phyloP scores from a whole-genome alignment of 2,329 filamentous ascomycete species.

The Sporothrix phasma region DNA sequence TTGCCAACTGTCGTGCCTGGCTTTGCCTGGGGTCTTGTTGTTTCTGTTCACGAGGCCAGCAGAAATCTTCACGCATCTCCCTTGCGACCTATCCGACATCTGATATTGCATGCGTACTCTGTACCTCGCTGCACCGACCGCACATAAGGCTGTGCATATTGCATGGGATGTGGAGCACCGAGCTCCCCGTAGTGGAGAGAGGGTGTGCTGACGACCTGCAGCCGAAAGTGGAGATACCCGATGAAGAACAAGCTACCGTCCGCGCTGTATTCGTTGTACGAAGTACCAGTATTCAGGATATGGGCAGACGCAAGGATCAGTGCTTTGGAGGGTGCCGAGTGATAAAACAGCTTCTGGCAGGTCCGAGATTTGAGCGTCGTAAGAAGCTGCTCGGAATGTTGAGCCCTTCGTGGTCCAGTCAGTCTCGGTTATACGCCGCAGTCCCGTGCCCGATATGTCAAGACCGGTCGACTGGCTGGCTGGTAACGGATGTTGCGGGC shows the following conservation, averaged over 20 bases:
- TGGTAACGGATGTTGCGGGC: background rate
- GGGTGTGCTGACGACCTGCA: background rate
- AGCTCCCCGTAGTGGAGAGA: background rate
- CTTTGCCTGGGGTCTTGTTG: background rate
- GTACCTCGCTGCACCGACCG: background rate
- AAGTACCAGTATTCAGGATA: background rate
- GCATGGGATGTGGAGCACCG: background rate
- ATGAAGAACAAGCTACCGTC: no score
- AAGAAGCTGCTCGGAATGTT: no score
- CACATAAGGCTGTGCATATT: constrained; percentile 8
- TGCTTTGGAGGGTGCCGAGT: background rate
- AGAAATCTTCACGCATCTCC: constrained; percentile 1
- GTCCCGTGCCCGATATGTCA: background rate
- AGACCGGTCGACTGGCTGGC: background rate
- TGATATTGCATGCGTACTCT: background rate
- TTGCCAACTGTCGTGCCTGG: background rate
- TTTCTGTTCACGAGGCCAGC: constrained; percentile 10
- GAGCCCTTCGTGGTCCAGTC: background rate
- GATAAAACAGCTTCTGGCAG: background rate
- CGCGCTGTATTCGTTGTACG: no score
- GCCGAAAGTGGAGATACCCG: background rate
- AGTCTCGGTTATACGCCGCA: background rate
- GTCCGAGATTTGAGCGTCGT: background rate
- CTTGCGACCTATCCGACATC: background rate
- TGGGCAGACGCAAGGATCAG: no score